Base-by-base conservation (phyloP, 2,329 filamentous ascomycete genomes). In the Colletotrichum higginsianum region DNA sequence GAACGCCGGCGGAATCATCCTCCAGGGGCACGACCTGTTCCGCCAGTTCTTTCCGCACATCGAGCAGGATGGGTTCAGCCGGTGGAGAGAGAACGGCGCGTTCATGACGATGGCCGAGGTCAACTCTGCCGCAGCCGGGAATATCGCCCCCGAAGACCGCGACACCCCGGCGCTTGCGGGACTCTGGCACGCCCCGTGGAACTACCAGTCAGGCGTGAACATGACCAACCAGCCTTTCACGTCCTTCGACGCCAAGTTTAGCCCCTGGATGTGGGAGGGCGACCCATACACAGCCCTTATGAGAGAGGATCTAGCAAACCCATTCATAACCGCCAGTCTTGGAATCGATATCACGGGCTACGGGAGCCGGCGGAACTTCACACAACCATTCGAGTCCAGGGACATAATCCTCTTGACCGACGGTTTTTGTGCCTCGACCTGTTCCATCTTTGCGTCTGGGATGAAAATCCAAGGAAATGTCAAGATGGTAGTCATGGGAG, bases 341-440 rank as follows among this genome's bases (percentile, higher is more conserved):
- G 82, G 80, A 64, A 85, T 86, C 68, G 82, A 85, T 30, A 82
- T 89, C 66, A 85, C 84, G 2, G 87, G 87, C 53, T 88, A 88
- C 75, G 80, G 84, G 61, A 82, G 81, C 73, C 82, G 84, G 9
- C 76, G 80, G 18, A 86, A 87, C 75, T 82, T 86, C 61, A 82
- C 84, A 0, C 81, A 84, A 73, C 88, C 88, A 1, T 91, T 91
- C 76, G 82, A 82, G 0, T 81, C 88, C 1, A 86, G 90, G 68
- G 85, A 91, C 76, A 86, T 91, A 42, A 82, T 91, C 26, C 78
- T 91, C 38, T 81, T 90, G 18, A 86, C 86, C 57, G 89, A 91
- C 75, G 88, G 88, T 40, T 84, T 86, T 74, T 91, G 89, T 77
- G 86, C 86, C 23, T 90, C 87, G 1, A 88, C 88, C 2, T 91